Percentiles rank a stretch among this genome's conserved stretches.
These are phyloP conservation scores for Aspergillus texensis DNA, from an alignment of 2,329 filamentous ascomycete species.

Conservation along the genomic window DNA sequence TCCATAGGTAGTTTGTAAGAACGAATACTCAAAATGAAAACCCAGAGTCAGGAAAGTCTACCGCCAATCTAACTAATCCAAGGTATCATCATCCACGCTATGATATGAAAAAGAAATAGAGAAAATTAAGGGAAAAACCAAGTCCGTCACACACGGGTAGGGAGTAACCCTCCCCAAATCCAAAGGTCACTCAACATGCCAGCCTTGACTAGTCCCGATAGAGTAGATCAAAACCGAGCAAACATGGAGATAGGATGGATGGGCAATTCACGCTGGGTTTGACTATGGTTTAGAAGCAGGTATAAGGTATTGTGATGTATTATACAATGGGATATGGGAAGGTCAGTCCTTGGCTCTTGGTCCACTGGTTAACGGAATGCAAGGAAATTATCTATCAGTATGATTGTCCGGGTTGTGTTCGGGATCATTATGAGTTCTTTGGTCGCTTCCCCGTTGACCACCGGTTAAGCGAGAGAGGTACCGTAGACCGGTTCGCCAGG, in stretches of 20 bases:
- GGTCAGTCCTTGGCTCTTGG: neutral
- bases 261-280: neutral
- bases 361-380: neutral
- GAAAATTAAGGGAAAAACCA: neutral
- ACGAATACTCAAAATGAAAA: neutral
- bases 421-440: constrained; percentile 17
- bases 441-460: constrained; percentile 3
- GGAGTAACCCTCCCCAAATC: neutral
- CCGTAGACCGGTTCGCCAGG: constrained; percentile 29
- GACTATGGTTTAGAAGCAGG: neutral
- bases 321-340: neutral
- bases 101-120: neutral
- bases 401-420: constrained; percentile 13
- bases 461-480: constrained; percentile 30
- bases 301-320: neutral
- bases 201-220: neutral
- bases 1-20: neutral
- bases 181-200: neutral
- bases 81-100: neutral
- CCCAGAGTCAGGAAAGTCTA: neutral
- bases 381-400: neutral
- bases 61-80: constrained; percentile 1
- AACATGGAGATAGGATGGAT: neutral
- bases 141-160: neutral
- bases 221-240: neutral